Percentiles rank a stretch among this genome's conserved stretches.
These are phyloP conservation scores for Athelia sp. DNA, from an alignment of 1,284 basidiomycete species.

Conservation along the genomic window DNA sequence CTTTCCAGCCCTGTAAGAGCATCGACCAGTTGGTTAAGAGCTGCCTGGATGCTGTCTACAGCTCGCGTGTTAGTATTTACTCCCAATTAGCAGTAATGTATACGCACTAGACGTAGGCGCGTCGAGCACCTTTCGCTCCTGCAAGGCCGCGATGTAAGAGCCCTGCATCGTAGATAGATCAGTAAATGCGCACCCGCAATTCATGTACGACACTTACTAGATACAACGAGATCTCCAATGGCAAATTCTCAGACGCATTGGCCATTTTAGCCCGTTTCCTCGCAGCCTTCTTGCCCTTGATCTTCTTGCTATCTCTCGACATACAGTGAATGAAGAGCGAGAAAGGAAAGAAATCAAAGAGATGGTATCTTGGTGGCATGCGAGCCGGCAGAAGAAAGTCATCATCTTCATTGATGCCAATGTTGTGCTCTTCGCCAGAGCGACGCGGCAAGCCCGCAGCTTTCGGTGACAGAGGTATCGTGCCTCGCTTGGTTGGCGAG, in stretches of 20 bases:
- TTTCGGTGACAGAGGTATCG: too few species aligned
- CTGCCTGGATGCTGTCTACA: conserved; percentile 45
- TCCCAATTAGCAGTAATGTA: too few species aligned
- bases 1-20: conserved; percentile 69
- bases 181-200: conserved; percentile 1
- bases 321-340: conserved; percentile 50
- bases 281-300: conserved; percentile 51
- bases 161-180: conserved; percentile 34
- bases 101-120: conserved; percentile 59
- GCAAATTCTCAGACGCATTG: conserved; percentile 57
- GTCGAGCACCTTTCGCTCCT: conserved; percentile 55
- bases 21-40: conserved; percentile 59
- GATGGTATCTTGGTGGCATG: conserved; percentile 56
- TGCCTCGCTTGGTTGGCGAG: not conserved
- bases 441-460: too few species aligned
- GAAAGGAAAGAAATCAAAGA: conserved; percentile 68
- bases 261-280: conserved; percentile 44
- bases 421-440: too few species aligned
- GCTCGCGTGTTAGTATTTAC: too few species aligned
- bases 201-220: conserved; percentile 21
- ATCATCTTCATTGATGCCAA: conserved; percentile 26
- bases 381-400: conserved; percentile 50
- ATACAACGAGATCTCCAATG: conserved; percentile 71
- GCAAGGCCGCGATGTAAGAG: conserved; percentile 60
- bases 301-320: conserved; percentile 38